A percentile compares a stretch with the other conserved stretches of the same genome.
Evolutionary conservation across 2,329 filamentous ascomycete genomes (phyloP).

Genomic region (Talaromyces sp.): DNA sequence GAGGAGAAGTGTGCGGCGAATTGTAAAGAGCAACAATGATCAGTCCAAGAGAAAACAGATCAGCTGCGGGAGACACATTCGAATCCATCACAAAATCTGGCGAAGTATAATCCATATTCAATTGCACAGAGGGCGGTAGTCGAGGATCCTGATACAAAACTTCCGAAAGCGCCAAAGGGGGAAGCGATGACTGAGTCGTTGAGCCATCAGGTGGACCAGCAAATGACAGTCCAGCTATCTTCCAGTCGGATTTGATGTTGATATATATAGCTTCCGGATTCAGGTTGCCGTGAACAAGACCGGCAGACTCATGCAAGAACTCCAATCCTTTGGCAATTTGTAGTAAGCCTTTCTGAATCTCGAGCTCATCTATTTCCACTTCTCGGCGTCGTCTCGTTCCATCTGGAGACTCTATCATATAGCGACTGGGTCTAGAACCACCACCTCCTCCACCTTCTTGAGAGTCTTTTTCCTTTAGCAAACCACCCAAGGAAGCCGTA

Average conservation of each 20-base stretch:
- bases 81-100: conserved; percentile 93
- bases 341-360: conserved; percentile 93
- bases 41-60: conserved; percentile 91
- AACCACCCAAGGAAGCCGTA: conserved; percentile 77
- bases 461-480: conserved; percentile 85
- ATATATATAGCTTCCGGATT: conserved; percentile 92
- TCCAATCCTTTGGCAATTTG: conserved; percentile 93
- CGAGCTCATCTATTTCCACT: conserved; percentile 90
- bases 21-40: conserved; percentile 90
- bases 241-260: conserved; percentile 98
- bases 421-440: conserved; percentile 71
- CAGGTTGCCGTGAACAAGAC: conserved; percentile 88
- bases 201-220: conserved; percentile 77
- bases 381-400: conserved; percentile 72
- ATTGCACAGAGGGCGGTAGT: conserved; percentile 76
- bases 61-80: conserved; percentile 77
- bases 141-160: conserved; percentile 81
- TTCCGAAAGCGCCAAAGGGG: conserved; percentile 78
- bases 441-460: conserved; percentile 59
- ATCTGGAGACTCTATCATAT: conserved; percentile 75
- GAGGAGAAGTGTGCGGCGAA: conserved; percentile 82
- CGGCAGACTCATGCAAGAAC: conserved; percentile 92
- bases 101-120: conserved; percentile 89
- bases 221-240: conserved; percentile 91
- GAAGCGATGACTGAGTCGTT: conserved; percentile 70